Conservation (phyloP, 208 protist species). For the Leishmania gerbilli region DNA sequence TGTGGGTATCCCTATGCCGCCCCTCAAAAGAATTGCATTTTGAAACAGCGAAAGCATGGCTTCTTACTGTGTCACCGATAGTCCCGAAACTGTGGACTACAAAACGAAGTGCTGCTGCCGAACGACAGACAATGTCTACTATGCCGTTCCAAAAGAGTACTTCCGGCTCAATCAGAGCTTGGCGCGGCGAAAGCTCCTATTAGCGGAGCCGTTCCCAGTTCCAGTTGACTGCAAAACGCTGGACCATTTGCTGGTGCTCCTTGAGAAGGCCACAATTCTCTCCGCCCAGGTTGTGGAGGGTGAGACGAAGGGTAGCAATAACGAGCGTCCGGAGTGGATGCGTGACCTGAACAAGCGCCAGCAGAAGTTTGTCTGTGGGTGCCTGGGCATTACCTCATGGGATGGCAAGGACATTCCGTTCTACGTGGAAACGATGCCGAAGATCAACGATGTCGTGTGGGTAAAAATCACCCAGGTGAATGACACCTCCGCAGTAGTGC, state of each 20-base stretch:
- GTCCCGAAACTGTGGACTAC: conserved; percentile 80
- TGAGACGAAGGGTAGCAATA: conserved; percentile 42
- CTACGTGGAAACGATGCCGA: conserved; percentile 87
- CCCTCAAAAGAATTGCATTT: not conserved
- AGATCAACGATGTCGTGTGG: conserved; percentile 98
- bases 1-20: not conserved
- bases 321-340: conserved; percentile 72
- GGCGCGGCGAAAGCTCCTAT: conserved; percentile 55
- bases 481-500: conserved; percentile 93
- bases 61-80: conserved; percentile 69
- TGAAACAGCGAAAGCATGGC: conserved; percentile 39
- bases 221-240: conserved; percentile 57
- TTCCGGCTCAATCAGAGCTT: conserved; percentile 67
- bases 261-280: conserved; percentile 83
- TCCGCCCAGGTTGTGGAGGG: conserved; percentile 57
- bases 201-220: conserved; percentile 68
- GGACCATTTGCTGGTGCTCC: conserved; percentile 54
- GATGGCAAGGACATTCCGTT: conserved; percentile 75
- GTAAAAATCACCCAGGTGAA: conserved; percentile 95
- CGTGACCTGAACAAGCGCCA: conserved; percentile 74
- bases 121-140: conserved; percentile 78
- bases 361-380: conserved; percentile 76
- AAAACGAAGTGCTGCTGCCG: conserved; percentile 77
- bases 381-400: conserved; percentile 77
- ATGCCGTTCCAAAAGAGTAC: conserved; percentile 79